phyloP scores from a whole-genome alignment of 1,139 yeast species.

The Lodderomyces orthopsilosis region DNA sequence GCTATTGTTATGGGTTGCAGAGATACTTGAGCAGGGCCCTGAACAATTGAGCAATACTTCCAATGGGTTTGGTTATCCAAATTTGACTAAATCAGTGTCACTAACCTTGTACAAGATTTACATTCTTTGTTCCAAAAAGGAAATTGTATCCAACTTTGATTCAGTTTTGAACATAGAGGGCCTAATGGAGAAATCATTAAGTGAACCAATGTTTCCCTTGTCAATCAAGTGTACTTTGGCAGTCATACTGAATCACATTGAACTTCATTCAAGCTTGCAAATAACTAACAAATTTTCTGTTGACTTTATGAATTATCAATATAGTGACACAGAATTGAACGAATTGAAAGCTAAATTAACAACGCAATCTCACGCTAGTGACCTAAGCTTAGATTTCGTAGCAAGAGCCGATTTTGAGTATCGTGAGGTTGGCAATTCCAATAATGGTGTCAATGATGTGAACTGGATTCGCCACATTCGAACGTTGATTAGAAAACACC shows the following conservation, averaged over 20 bases:
- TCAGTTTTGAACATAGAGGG: background rate
- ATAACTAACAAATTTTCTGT: background rate
- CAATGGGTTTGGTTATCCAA: conserved; percentile 8
- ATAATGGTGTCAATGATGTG: conserved; percentile 9
- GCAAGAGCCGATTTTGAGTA: conserved; percentile 2
- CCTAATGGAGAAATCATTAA: background rate
- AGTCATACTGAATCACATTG: background rate
- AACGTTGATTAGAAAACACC: conserved; percentile 7
- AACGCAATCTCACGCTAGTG: background rate
- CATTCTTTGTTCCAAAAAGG: conserved; percentile 20
- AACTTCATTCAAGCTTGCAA: background rate
- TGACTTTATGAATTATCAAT: background rate
- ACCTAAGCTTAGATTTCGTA: conserved; percentile 3
- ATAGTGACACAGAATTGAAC: background rate
- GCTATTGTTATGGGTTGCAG: conserved; percentile 32
- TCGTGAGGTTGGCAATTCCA: background rate
- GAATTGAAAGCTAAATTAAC: background rate
- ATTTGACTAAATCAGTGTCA: conserved; percentile 20
- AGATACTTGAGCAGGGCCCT: conserved; percentile 11
- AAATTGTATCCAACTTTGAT: conserved; percentile 19
- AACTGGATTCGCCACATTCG: conserved; percentile 26
- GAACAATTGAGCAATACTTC: conserved; percentile 1
- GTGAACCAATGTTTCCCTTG: background rate
- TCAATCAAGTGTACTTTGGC: conserved; percentile 1
- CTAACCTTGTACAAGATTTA: conserved; percentile 25